phyloP scores from a whole-genome alignment of 257 asterid species.

The Buddleja alternifolia region DNA sequence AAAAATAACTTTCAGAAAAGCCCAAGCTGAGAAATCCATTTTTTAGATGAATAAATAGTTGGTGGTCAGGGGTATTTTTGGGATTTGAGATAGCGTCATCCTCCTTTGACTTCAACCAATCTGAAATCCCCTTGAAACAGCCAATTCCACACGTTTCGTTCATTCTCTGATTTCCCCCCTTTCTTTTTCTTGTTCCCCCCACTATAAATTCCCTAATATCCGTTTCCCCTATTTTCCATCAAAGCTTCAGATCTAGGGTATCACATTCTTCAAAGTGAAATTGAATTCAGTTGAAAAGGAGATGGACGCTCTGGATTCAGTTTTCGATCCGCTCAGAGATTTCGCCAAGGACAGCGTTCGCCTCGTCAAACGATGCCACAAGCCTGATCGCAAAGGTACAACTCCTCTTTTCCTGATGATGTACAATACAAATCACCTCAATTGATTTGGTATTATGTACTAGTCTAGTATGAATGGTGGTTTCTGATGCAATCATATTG shows the following conservation, averaged over 20 bases:
- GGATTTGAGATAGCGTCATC: conserved; percentile 30
- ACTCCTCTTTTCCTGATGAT: too few species aligned
- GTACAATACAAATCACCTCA: too few species aligned
- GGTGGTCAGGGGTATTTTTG: conserved; percentile 5
- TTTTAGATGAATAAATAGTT: too few species aligned
- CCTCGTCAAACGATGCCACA: conserved; percentile 51
- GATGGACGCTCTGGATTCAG: conserved; percentile 50
- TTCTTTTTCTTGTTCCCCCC: too few species aligned
- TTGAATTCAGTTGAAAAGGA: neutral
- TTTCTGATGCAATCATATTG: too few species aligned
- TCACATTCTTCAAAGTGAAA: too few species aligned
- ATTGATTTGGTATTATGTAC: too few species aligned
- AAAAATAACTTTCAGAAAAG: too few species aligned
- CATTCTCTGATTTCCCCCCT: neutral
- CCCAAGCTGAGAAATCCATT: too few species aligned
- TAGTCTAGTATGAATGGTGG: too few species aligned
- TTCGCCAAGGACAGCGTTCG: conserved; percentile 49
- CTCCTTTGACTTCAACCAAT: conserved; percentile 23
- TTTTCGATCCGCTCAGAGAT: conserved; percentile 48
- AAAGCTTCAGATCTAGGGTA: conserved; percentile 29
- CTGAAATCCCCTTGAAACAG: conserved; percentile 25
- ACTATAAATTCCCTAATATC: neutral
- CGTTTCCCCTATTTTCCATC: neutral
- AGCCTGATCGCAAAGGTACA: conserved; percentile 56
- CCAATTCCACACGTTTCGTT: conserved; percentile 9